These are phyloP conservation scores for Phaeomoniella chlamydospora DNA, from an alignment of 2,329 filamentous ascomycete genomes.

Conservation along the genomic window DNA sequence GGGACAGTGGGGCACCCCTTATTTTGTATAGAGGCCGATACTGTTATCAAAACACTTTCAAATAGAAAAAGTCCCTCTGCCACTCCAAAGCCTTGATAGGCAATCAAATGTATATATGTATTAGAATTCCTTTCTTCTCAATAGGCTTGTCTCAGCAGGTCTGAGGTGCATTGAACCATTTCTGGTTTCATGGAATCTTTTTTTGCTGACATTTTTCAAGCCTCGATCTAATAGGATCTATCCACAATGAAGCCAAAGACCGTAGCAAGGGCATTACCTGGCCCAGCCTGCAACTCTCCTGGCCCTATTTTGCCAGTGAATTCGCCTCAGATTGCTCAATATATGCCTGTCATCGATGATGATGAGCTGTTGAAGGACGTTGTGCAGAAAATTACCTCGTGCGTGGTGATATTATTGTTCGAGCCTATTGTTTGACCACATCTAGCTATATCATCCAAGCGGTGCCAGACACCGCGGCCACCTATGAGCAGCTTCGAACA, in stretches of 20 bases:
- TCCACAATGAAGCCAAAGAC: background rate
- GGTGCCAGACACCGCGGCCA: conserved; percentile 24
- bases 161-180: too few relatives aligned
- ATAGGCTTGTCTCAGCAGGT: too few relatives aligned
- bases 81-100: too few relatives aligned
- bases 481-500: conserved; percentile 28
- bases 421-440: background rate
- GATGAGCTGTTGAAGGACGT: conserved; percentile 23
- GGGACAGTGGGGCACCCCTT: too few relatives aligned
- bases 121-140: too few relatives aligned
- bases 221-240: too few relatives aligned
- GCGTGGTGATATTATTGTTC: conserved; percentile 3
- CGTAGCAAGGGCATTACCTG: background rate
- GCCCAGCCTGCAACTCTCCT: background rate
- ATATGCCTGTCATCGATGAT: conserved; percentile 25
- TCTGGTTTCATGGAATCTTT: too few relatives aligned
- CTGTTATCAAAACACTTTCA: too few relatives aligned
- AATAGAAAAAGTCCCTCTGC: too few relatives aligned
- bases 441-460: conserved; percentile 22
- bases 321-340: conserved; percentile 13
- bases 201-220: too few relatives aligned
- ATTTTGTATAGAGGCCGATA: too few relatives aligned
- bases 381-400: conserved; percentile 24
- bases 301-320: background rate
- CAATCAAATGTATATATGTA: too few relatives aligned